phyloP scores from a whole-genome alignment of 2,329 filamentous ascomycete species.

The Torrubiella hemipterigena region DNA sequence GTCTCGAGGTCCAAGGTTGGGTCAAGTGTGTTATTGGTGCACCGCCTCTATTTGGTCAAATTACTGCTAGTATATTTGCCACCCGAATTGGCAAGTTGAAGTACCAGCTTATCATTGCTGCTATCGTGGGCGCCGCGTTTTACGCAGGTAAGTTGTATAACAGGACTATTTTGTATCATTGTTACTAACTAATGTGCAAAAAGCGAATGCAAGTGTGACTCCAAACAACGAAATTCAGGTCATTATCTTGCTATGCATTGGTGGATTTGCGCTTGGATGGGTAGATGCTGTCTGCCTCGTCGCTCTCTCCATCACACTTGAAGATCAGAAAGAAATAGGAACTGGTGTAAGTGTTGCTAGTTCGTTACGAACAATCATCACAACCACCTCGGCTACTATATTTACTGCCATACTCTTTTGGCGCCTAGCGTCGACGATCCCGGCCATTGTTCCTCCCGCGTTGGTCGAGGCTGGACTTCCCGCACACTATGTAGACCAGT shows the following conservation, averaged over 20 bases:
- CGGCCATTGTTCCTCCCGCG: constrained; percentile 13
- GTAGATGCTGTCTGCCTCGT: constrained; percentile 14
- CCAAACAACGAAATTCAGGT: constrained; percentile 11
- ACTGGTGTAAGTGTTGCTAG: constrained; percentile 14
- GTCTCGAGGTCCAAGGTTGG: not conserved
- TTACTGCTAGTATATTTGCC: constrained; percentile 13
- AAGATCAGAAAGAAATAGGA: constrained; percentile 13
- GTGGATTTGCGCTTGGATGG: constrained; percentile 16
- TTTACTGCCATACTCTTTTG: constrained; percentile 17
- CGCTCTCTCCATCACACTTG: constrained; percentile 10
- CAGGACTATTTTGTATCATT: not conserved
- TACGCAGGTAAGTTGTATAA: constrained; percentile 8
- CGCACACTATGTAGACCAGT: constrained; percentile 12
- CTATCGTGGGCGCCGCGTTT: constrained; percentile 12
- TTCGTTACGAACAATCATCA: constrained; percentile 12
- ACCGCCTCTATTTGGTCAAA: constrained; percentile 11
- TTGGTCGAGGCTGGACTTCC: constrained; percentile 16
- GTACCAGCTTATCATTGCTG: constrained; percentile 14
- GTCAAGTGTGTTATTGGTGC: not conserved
- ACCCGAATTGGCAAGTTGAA: constrained; percentile 10
- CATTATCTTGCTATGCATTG: constrained; percentile 6
- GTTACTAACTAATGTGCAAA: not conserved
- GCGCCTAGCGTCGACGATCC: constrained; percentile 9
- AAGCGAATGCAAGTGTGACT: constrained; percentile 1
- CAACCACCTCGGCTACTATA: constrained; percentile 12